Conservation (phyloP, 2,329 filamentous ascomycete genomes). For the Balansia obtecta region DNA sequence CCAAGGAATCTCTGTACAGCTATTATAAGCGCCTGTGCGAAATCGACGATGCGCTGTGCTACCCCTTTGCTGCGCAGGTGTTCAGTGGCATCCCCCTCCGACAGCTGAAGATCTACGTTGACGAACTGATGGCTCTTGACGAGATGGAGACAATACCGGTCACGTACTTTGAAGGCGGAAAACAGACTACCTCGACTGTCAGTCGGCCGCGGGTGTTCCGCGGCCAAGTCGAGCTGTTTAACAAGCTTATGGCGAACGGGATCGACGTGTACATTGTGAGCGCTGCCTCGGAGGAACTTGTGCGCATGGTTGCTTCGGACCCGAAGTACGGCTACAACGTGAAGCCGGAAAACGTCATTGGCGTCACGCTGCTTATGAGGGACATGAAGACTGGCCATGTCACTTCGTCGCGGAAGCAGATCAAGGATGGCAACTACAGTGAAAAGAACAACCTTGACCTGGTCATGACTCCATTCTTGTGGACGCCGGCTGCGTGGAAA, state of each 20-base stretch:
- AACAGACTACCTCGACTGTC: conserved; percentile 16
- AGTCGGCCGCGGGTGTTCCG: conserved; percentile 24
- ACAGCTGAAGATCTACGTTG: conserved; percentile 32
- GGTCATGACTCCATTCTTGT: conserved; percentile 27
- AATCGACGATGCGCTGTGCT: conserved; percentile 28
- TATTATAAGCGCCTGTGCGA: conserved; percentile 32
- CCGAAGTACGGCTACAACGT: conserved; percentile 33
- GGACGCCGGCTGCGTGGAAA: conserved; percentile 31
- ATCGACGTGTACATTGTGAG: conserved; percentile 31
- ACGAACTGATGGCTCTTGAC: conserved; percentile 33
- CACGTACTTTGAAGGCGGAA: conserved; percentile 24
- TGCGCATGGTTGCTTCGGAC: conserved; percentile 32
- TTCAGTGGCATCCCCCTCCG: conserved; percentile 29
- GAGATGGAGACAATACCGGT: conserved; percentile 17
- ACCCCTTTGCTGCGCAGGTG: conserved; percentile 29
- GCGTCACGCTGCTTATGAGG: conserved; percentile 25
- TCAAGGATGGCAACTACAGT: conserved; percentile 23
- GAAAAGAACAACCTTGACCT: conserved; percentile 25
- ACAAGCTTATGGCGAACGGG: conserved; percentile 28
- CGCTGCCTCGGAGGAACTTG: conserved; percentile 30
- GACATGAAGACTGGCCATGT: conserved; percentile 16
- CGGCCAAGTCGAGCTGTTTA: conserved; percentile 31
- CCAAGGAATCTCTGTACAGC: conserved; percentile 30
- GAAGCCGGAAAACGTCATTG: conserved; percentile 29
- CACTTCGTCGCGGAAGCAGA: conserved; percentile 27